Evolutionary conservation across 2,329 filamentous ascomycete genomes (phyloP), one percentile per base, ranked within the genome.

Genomic region (Trichophyton benhamiae): DNA sequence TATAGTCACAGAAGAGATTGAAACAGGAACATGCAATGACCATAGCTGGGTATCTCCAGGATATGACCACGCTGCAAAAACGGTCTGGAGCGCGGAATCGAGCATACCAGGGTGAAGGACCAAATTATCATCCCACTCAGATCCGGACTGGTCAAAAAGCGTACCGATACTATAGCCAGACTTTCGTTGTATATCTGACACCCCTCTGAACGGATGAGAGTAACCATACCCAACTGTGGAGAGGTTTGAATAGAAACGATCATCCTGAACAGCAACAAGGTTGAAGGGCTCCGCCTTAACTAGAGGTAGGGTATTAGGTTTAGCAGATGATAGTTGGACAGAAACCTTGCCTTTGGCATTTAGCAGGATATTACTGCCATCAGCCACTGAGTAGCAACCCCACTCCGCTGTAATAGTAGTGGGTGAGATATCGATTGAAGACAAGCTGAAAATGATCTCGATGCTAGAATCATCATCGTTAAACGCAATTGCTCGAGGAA

Each of bases 401-500:
- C 44, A 48, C 6, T 48, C 44, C 9, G 44, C 20, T 25, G 44
- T 20, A 11, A 48, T 25, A 48, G 3, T 11, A 9, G 7, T 48
- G 7, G 44, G 7, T 7, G 20, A 55, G 1, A 59, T 61, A 3
- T 66, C 67, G 33, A 62, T 62, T 9, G 67, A 63, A 7, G 69
- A 69, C 1, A 55, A 58, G 25, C 38, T 58, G 38, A 58, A 61
- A 13, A 61, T 46, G 2, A 25, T 52, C 25, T 60, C 58, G 2
- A 49, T 30, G n/a, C 15, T 42, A 7, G 42, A 27, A n/a, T 38
- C 58, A 60, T 60, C 41, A 13, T 60, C 58, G 7, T 30, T 17
- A 27, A 60, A 27, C 3, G 42, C 66, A 69, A 49, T 69, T 63
- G 25, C 66, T 65, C 30, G 70, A 68, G 13, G 72, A 36, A 38